phyloP scores from a whole-genome alignment of 371 early-diverging fungal species.

The Dinochytrium kinnereticum region DNA sequence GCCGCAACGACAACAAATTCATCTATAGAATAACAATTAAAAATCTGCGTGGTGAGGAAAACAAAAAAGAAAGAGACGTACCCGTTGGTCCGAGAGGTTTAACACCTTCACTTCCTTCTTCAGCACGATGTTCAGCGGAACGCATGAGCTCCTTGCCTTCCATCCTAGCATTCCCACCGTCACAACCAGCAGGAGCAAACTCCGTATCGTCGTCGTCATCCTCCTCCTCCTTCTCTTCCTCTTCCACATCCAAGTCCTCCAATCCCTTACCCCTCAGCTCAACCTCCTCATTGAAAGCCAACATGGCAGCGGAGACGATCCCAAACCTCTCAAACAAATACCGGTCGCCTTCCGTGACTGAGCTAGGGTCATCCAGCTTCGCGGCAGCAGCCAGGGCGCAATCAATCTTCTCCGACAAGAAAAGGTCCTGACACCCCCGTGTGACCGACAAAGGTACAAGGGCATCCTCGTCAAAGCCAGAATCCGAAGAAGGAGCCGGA shows the following conservation, averaged over 20 bases:
- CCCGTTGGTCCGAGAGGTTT: neutral
- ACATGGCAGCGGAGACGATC: constrained; percentile 8
- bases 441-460: neutral
- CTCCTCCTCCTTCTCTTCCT: neutral
- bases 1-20: constrained; percentile 4
- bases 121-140: too few relatives aligned
- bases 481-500: neutral
- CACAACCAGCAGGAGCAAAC: neutral
- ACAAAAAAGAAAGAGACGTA: neutral
- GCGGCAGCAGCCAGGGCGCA: constrained; percentile 1
- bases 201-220: neutral
- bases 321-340: constrained; percentile 16
- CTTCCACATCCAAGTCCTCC: neutral
- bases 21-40: neutral
- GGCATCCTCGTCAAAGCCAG: constrained; percentile 2
- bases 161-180: neutral
- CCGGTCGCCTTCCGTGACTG: constrained; percentile 5
- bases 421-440: neutral
- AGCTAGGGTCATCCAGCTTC: neutral
- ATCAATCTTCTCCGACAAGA: constrained; percentile 5
- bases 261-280: neutral
- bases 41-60: neutral
- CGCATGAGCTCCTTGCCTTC: too few relatives aligned
- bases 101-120: neutral
- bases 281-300: constrained; percentile 2